Base-by-base conservation (phyloP, 495 filamentous ascomycete species). In the Trichoderma reesei region DNA sequence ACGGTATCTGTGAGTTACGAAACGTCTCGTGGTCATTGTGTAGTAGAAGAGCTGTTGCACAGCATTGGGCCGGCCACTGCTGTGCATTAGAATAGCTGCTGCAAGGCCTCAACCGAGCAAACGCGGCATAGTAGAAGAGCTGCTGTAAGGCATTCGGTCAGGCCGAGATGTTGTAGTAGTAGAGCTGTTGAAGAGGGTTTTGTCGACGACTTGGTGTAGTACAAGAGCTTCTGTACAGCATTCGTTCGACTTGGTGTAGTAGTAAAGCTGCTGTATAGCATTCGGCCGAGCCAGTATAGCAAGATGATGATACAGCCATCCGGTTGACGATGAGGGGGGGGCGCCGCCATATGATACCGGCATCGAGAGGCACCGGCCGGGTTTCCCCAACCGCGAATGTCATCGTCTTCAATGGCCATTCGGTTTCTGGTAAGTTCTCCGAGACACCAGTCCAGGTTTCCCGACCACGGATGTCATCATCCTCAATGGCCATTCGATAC, bases 201-300 rank as follows among this genome's bases (percentile, higher is more conserved):
- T 0, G 26, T 26, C 26, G 26, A 26, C 26, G 26, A 26, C 26
- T 26, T 26, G 26, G 26, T 26, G 26, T 26, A 26, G 26, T 26
- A 26, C 26, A 26, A 26, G 26, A 26, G 26, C 26, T 26, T 26
- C 26, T 26, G 26, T 26, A 26, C 26, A 26, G 26, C 26, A 26
- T 26, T 26, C 1, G 26, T 26, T 26, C 26, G 26, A 26, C 26
- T 26, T 26, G 26, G 26, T 26, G 63, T 94, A 96, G 66, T 86
- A 88, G 65, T 86, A 92, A 0, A 96, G 73, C 70, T 95, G 90
- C 67, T 88, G 86, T 0, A 91, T 67, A 3, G 83, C 78, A 68
- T 90, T 88, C 0, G 89, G 90, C 13, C 90, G 79, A 11, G 91
- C 87, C 16, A 94, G 75, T n/a, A 95, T 91, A 0, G 88, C 91